phyloP scores from a whole-genome alignment of 495 filamentous ascomycete species.

The Daldinia concentrica region DNA sequence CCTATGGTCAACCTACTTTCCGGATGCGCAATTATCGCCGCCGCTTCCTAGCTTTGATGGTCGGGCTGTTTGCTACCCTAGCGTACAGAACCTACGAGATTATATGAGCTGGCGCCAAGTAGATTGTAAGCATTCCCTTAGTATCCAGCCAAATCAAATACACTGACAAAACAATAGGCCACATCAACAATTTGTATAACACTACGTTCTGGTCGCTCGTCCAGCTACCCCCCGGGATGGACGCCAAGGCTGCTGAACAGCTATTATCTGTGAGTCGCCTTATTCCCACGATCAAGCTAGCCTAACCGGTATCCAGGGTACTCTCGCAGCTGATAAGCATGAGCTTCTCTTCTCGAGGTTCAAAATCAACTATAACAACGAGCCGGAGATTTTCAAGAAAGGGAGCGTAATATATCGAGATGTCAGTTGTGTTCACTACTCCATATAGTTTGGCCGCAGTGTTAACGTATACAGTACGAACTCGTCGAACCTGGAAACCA shows the following conservation, averaged over 20 bases:
- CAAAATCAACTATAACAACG: constrained; percentile 96
- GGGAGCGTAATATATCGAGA: constrained; percentile 89
- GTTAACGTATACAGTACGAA: constrained; percentile 55
- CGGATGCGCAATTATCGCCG: constrained; percentile 68
- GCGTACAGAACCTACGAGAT: constrained; percentile 79
- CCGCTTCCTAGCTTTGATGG: constrained; percentile 93
- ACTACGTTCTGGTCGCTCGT: constrained; percentile 95
- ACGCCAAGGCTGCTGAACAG: constrained; percentile 78
- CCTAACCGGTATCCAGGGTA: constrained; percentile 65
- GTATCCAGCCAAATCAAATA: background rate
- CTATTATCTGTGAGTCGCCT: constrained; percentile 68
- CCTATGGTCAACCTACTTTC: constrained; percentile 81
- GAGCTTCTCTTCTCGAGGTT: constrained; percentile 93
- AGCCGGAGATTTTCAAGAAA: constrained; percentile 90
- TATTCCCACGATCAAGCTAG: background rate
- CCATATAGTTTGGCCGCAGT: background rate
- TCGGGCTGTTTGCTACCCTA: constrained; percentile 87
- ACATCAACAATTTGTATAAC: constrained; percentile 98
- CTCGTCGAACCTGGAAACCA: constrained; percentile 61
- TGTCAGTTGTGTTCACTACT: constrained; percentile 58
- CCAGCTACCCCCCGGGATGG: constrained; percentile 78
- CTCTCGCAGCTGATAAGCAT: constrained; percentile 86
- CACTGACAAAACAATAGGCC: constrained; percentile 62
- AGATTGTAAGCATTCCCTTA: constrained; percentile 73
- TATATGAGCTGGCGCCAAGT: constrained; percentile 98